Evolutionary conservation across 208 protist species (phyloP), one percentile per base, ranked within the genome.

Genomic region (Endotrypanum monterogeii): DNA sequence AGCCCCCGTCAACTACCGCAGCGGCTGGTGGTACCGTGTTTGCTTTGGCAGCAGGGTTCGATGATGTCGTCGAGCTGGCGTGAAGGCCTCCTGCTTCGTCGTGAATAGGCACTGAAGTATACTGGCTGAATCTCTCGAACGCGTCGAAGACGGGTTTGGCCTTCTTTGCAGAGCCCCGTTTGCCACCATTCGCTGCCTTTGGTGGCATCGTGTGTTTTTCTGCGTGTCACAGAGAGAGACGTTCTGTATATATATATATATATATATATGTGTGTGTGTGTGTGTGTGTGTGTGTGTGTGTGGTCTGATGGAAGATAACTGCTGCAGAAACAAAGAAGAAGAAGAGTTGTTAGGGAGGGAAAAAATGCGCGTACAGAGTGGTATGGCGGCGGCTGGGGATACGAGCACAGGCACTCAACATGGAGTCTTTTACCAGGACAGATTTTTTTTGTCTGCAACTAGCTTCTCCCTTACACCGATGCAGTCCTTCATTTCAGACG

Each of bases 131-230:
- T 14, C 85, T 82, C 71, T 74, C 77, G 48, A 87, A 90, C 3
- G 85, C 77, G 37, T 90, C 73, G 61, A 87, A 87, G 69, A 84
- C 66, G 50, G 70, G 76, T 73, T 89, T 89, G 14, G 66, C 71
- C 60, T 83, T 83, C 65, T 84, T 86, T 25, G 66, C 66, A 7
- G 57, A 73, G 3, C 16, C 39, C 58, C 76, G 78, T 37, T 32
- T 16, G 18, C 55, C 54, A 18, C 68, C 54, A 18, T 54, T 55
- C 14, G 61, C 76, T 28, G 68, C 44, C 48, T 71, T 74, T 20
- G 69, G 69, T 35, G 76, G 76, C 76, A 80, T 80, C 35, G 12
- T 65, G 60, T n/a, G n/a, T n/a, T n/a, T n/a, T n/a, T n/a, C n/a
- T n/a, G n/a, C n/a, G 12, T 11, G 12, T 11, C 5, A 37, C 23